Conservation (phyloP, 257 asterid species). For the Asclepias syriaca region DNA sequence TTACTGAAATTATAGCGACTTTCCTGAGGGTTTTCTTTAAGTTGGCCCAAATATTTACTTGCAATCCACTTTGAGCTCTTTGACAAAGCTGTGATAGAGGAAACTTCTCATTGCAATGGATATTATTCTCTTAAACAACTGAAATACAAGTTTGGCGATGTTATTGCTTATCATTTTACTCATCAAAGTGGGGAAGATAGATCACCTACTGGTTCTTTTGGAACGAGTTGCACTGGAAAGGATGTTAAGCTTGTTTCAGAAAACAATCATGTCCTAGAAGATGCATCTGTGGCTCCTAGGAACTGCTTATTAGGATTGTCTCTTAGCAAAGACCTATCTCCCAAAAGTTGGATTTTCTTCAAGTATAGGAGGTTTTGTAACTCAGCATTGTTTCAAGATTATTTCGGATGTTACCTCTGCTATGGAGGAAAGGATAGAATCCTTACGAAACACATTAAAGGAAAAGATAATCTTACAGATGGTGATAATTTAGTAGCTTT, state of each 20-base stretch:
- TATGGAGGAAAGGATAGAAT: constrained; percentile 59
- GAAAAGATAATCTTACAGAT: constrained; percentile 37
- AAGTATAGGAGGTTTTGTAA: constrained; percentile 56
- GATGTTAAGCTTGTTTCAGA: constrained; percentile 33
- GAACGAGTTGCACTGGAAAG: constrained; percentile 30
- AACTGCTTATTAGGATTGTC: constrained; percentile 71
- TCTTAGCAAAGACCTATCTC: constrained; percentile 48
- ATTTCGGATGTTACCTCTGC: constrained; percentile 54
- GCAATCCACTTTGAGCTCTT: constrained; percentile 71
- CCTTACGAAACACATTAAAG: constrained; percentile 46
- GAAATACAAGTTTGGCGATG: constrained; percentile 44
- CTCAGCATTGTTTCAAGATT: constrained; percentile 59
- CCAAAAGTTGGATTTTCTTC: constrained; percentile 56
- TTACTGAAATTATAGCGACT: constrained; percentile 51
- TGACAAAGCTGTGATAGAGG: constrained; percentile 41
- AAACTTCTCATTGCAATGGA: constrained; percentile 43
- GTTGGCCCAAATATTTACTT: constrained; percentile 58
- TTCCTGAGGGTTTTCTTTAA: constrained; percentile 59
- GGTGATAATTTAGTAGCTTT: constrained; percentile 35
- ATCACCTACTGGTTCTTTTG: constrained; percentile 23
- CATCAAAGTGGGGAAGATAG: constrained; percentile 29
- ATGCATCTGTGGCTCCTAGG: constrained; percentile 27
- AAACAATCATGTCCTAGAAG: constrained; percentile 27
- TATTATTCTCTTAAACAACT: constrained; percentile 62
- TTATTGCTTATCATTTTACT: constrained; percentile 26